Conservation (phyloP, 1,284 basidiomycete species). For the Leccinum subfulvum region DNA sequence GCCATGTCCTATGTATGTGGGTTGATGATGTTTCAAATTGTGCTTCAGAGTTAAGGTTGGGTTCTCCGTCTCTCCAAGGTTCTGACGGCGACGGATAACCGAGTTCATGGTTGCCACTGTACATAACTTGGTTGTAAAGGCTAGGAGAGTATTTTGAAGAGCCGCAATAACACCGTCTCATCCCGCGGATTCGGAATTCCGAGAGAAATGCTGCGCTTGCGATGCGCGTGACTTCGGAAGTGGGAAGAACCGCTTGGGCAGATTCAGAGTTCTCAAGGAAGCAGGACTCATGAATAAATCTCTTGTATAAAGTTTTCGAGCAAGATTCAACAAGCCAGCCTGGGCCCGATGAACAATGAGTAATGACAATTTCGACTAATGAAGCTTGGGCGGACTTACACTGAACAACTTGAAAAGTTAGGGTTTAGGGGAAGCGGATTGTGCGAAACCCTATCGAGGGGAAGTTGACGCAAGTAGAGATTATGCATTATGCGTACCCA, state of each 20-base stretch:
- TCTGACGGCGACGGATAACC: neutral
- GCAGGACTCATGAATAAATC: neutral
- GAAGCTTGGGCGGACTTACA: neutral
- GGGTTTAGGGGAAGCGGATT: neutral
- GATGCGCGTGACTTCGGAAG: neutral
- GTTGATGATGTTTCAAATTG: neutral
- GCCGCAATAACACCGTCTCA: slow-evolving; percentile 11
- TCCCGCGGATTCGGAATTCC: slow-evolving; percentile 8
- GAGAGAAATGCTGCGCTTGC: neutral
- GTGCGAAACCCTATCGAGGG: neutral
- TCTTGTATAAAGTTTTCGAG: neutral
- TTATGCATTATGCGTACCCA: neutral
- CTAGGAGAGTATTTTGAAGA: neutral
- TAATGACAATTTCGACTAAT: neutral
- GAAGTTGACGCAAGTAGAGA: neutral
- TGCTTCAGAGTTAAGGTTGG: neutral
- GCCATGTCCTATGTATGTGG: neutral
- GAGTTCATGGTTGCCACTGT: neutral
- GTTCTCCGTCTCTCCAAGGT: neutral
- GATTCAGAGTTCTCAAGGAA: slow-evolving; percentile 2
- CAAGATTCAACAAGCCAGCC: neutral
- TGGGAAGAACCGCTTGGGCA: neutral
- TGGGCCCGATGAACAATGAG: neutral
- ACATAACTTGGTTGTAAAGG: slow-evolving; percentile 1
- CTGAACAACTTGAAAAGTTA: neutral